phyloP scores from a whole-genome alignment of 305 asterid species.

The Fraxinus sp. region DNA sequence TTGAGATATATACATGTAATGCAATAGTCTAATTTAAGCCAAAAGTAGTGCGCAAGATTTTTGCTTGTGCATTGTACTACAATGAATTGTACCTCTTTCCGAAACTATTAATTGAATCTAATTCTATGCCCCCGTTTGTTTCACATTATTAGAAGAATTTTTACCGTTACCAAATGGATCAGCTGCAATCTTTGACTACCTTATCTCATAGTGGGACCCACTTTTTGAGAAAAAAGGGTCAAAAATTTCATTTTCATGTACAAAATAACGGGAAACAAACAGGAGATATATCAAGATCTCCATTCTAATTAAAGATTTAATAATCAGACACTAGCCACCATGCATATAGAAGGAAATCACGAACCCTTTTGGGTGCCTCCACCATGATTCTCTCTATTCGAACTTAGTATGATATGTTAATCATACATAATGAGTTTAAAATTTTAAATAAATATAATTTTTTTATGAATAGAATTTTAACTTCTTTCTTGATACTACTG shows the following conservation, averaged over 20 bases:
- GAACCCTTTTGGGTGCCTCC: neutral
- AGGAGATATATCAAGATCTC: neutral
- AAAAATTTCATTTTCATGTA: no score
- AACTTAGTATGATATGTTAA: neutral
- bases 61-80: neutral
- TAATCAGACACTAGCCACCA: neutral
- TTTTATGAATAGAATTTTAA: no score
- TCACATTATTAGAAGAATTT: no score
- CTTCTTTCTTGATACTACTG: neutral
- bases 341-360: neutral
- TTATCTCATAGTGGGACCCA: no score
- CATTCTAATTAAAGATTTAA: neutral
- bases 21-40: neutral
- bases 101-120: neutral
- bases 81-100: neutral
- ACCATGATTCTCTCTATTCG: neutral
- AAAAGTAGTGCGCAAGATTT: neutral
- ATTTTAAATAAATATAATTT: no score
- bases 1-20: conserved; percentile 27
- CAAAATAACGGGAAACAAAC: no score
- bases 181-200: no score
- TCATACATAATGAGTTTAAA: neutral
- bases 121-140: neutral
- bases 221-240: no score
- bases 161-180: no score